Conservation (phyloP, 805 yeast genomes). For the Tetrapisispora phaffii region DNA sequence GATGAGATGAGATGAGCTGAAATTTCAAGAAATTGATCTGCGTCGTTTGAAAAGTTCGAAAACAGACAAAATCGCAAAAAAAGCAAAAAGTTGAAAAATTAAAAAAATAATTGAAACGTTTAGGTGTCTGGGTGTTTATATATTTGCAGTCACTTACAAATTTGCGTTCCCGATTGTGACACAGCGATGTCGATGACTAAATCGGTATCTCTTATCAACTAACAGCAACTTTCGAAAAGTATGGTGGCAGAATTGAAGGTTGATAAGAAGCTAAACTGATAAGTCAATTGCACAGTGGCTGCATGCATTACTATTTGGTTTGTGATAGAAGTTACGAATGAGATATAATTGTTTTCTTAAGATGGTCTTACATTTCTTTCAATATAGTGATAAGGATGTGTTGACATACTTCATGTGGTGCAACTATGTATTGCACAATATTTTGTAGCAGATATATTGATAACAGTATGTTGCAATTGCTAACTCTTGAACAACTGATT, state of each 20-base stretch:
- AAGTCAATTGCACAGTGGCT: background rate
- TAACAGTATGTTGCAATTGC: too few species aligned
- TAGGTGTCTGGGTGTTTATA: background rate
- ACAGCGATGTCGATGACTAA: background rate
- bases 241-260: background rate
- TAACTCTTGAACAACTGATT: too few species aligned
- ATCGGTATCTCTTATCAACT: background rate
- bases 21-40: background rate
- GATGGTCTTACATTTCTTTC: too few species aligned
- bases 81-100: background rate
- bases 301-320: too few species aligned
- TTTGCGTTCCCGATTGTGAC: background rate
- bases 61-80: too few species aligned
- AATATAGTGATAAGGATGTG: too few species aligned
- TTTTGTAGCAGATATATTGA: too few species aligned
- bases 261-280: background rate
- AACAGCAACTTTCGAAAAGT: background rate
- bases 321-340: too few species aligned
- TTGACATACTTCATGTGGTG: too few species aligned
- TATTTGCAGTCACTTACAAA: background rate
- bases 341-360: too few species aligned
- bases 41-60: too few species aligned
- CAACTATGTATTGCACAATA: too few species aligned
- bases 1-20: background rate
- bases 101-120: background rate